phyloP scores from a whole-genome alignment of 2,329 filamentous ascomycete species.

The Paramyrothecium sp. region DNA sequence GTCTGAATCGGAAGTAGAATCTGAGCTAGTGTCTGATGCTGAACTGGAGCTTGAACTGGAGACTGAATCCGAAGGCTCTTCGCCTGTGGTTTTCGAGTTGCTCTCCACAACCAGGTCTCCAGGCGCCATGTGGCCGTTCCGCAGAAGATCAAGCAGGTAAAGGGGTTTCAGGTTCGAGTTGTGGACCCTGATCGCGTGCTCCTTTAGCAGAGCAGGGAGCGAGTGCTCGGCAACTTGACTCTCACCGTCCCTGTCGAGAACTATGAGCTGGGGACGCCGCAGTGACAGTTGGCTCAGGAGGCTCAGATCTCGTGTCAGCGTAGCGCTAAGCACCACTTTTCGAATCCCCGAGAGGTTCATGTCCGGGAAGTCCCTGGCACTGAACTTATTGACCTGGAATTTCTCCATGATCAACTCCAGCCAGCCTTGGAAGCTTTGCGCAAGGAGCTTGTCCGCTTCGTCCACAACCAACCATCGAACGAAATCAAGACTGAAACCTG shows the following conservation, averaged over 20 bases:
- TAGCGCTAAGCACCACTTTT: slow-evolving; percentile 88
- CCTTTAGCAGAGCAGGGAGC: slow-evolving; percentile 62
- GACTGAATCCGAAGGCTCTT: slow-evolving; percentile 35
- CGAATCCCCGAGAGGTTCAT: slow-evolving; percentile 56
- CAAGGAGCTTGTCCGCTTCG: slow-evolving; percentile 87
- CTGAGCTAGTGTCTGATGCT: slow-evolving; percentile 28
- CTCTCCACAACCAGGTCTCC: slow-evolving; percentile 10
- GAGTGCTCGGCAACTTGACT: slow-evolving; percentile 43
- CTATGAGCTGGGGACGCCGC: slow-evolving; percentile 70
- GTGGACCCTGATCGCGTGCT: slow-evolving; percentile 66
- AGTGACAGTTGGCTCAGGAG: slow-evolving; percentile 74
- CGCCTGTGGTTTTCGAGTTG: slow-evolving; percentile 10
- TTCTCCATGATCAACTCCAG: slow-evolving; percentile 67
- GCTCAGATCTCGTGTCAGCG: slow-evolving; percentile 83
- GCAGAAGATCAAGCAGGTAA: slow-evolving; percentile 77
- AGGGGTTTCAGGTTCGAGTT: slow-evolving; percentile 75
- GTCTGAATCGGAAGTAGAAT: slow-evolving; percentile 30
- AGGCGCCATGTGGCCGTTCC: slow-evolving; percentile 46
- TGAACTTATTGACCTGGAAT: slow-evolving; percentile 48
- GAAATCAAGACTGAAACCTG: slow-evolving; percentile 75
- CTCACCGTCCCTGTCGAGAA: slow-evolving; percentile 61
- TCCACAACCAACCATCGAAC: slow-evolving; percentile 90
- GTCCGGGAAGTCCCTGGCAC: slow-evolving; percentile 52
- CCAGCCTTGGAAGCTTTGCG: slow-evolving; percentile 94
- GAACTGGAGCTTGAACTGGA: slow-evolving; percentile 23